These are phyloP conservation scores for Pezicula radicicola DNA, from an alignment of 2,329 filamentous ascomycete genomes.

Conservation along the genomic window DNA sequence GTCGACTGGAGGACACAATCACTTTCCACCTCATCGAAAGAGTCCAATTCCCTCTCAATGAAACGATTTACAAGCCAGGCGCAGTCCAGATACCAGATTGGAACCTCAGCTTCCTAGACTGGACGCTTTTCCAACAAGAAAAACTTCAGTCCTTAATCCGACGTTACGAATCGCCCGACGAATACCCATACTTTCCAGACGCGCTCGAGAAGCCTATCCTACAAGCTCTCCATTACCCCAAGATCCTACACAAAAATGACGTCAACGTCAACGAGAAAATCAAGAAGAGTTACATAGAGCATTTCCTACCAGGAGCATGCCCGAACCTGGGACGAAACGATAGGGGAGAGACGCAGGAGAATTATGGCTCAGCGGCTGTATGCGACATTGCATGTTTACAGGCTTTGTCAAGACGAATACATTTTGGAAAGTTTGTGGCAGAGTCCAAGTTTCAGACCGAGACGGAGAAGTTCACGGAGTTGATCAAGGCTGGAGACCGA, in stretches of 20 bases:
- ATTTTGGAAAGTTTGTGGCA: slow-evolving; percentile 98
- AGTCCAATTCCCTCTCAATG: slow-evolving; percentile 93
- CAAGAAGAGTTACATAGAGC: slow-evolving; percentile 77
- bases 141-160: slow-evolving; percentile 88
- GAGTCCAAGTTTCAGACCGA: slow-evolving; percentile 92
- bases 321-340: slow-evolving; percentile 74
- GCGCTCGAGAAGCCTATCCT: slow-evolving; percentile 78
- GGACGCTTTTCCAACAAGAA: slow-evolving; percentile 89
- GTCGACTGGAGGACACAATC: slow-evolving; percentile 95
- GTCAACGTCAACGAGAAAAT: slow-evolving; percentile 90
- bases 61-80: slow-evolving; percentile 78
- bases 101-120: slow-evolving; percentile 83
- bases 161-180: slow-evolving; percentile 93
- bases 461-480: slow-evolving; percentile 70
- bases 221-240: slow-evolving; percentile 83
- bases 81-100: slow-evolving; percentile 75
- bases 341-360: slow-evolving; percentile 82
- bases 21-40: slow-evolving; percentile 96
- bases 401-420: slow-evolving; percentile 83
- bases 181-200: slow-evolving; percentile 94
- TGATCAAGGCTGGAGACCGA: slow-evolving; percentile 80
- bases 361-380: slow-evolving; percentile 90
- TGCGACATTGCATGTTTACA: slow-evolving; percentile 90
- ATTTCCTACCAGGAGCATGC: slow-evolving; percentile 82
- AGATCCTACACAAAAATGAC: slow-evolving; percentile 80